These are phyloP conservation scores for Allium cepa DNA, from an alignment of 106 monocot species.

Conservation along the genomic window DNA sequence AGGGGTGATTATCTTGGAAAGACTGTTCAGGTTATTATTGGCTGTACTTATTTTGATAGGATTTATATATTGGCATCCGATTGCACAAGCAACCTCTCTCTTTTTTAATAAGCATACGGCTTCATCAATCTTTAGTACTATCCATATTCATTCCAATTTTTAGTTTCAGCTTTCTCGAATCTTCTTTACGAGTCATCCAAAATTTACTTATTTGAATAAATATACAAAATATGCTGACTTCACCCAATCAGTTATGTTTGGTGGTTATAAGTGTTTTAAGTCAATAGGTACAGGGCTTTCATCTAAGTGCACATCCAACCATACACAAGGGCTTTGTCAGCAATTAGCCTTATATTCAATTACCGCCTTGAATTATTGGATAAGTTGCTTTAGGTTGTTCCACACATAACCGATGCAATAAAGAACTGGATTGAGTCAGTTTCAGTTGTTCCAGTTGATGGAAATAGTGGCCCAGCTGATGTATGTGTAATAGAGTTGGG, in stretches of 20 bases:
- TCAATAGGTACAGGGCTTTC: neutral
- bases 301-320: too few species aligned
- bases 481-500: constrained; percentile 81
- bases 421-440: constrained; percentile 73
- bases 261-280: neutral
- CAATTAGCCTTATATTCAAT: too few species aligned
- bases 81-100: too few species aligned
- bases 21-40: constrained; percentile 64
- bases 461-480: constrained; percentile 52
- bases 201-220: too few species aligned
- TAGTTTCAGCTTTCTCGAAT: too few species aligned
- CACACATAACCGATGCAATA: constrained; percentile 79
- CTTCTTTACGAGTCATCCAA: too few species aligned
- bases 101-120: too few species aligned
- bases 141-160: too few species aligned
- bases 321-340: too few species aligned
- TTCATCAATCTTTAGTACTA: too few species aligned
- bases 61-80: neutral
- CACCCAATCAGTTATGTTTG: neutral
- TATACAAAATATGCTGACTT: too few species aligned
- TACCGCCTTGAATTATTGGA: too few species aligned
- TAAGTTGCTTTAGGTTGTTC: constrained; percentile 40
- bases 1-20: constrained; percentile 87
- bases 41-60: neutral
- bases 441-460: constrained; percentile 59